phyloP scores from a whole-genome alignment of 2,329 filamentous ascomycete genomes.

The Sporothrix brasiliensis region DNA sequence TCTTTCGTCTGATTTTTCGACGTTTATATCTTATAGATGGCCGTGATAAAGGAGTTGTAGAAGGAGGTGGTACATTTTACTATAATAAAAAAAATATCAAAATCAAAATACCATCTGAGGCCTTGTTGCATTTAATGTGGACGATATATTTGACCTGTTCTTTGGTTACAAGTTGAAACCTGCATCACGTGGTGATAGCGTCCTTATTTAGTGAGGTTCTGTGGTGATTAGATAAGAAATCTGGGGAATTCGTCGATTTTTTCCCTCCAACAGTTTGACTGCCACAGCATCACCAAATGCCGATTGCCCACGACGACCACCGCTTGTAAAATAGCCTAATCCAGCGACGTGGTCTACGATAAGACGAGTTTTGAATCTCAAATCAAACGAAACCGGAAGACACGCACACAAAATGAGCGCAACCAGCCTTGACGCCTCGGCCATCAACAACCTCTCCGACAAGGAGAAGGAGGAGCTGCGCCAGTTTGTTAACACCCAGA shows the following conservation, averaged over 20 bases:
- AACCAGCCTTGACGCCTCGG: slow-evolving; percentile 53
- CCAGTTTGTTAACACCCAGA: slow-evolving; percentile 81
- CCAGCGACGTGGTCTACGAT: neutral
- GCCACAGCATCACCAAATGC: slow-evolving; percentile 17
- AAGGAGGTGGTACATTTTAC: neutral
- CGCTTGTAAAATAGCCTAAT: no score
- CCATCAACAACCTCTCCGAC: slow-evolving; percentile 74
- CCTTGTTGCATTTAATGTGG: no score
- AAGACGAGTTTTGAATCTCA: neutral
- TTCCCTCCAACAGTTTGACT: slow-evolving; percentile 12
- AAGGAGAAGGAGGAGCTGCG: slow-evolving; percentile 86
- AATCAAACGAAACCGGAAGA: neutral
- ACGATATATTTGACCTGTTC: neutral
- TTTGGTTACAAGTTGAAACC: neutral
- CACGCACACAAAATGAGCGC: slow-evolving; percentile 24
- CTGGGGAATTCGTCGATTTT: slow-evolving; percentile 27
- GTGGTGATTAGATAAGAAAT: slow-evolving; percentile 36
- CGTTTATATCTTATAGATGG: slow-evolving; percentile 23
- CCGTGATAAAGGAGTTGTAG: slow-evolving; percentile 24
- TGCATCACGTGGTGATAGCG: neutral
- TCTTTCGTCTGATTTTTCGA: neutral
- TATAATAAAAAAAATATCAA: neutral
- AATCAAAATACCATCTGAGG: neutral
- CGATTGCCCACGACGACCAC: neutral
- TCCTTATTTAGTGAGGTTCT: slow-evolving; percentile 17